Percentiles rank a stretch among this genome's conserved stretches.
Evolutionary conservation across 2,329 filamentous ascomycete genomes (phyloP).

Genomic region (Verticillium longisporum): DNA sequence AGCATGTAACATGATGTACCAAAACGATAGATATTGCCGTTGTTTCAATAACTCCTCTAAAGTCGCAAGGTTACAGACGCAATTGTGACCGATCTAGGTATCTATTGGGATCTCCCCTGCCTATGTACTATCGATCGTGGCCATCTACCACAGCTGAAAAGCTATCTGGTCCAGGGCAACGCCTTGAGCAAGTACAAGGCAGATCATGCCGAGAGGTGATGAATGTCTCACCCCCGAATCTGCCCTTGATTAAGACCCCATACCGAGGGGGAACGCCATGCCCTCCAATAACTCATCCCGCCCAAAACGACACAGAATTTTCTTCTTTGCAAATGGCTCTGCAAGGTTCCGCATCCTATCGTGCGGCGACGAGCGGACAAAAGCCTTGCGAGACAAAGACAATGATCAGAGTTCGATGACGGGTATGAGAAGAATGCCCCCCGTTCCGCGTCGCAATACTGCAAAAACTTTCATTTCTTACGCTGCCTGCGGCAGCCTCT

Average conservation of each 20-base stretch:
- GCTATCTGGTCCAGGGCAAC: conserved; percentile 10
- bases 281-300: neutral
- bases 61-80: neutral
- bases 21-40: neutral
- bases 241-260: neutral
- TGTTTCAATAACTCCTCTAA: no score
- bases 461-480: neutral
- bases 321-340: neutral
- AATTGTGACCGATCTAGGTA: conserved; percentile 10
- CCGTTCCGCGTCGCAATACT: neutral
- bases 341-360: neutral
- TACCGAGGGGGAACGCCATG: neutral
- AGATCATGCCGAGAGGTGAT: neutral
- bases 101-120: conserved; percentile 11
- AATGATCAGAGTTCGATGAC: neutral
- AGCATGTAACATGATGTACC: neutral
- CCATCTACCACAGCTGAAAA: conserved; percentile 10
- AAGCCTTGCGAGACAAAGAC: neutral
- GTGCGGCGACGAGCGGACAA: neutral
- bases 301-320: neutral
- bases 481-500: neutral
- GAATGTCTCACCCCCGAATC: neutral
- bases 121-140: conserved; percentile 11
- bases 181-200: conserved; percentile 8
- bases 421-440: neutral